Base-by-base conservation (phyloP, 1,284 basidiomycete species). In the Exobasidium cylindrosporum region DNA sequence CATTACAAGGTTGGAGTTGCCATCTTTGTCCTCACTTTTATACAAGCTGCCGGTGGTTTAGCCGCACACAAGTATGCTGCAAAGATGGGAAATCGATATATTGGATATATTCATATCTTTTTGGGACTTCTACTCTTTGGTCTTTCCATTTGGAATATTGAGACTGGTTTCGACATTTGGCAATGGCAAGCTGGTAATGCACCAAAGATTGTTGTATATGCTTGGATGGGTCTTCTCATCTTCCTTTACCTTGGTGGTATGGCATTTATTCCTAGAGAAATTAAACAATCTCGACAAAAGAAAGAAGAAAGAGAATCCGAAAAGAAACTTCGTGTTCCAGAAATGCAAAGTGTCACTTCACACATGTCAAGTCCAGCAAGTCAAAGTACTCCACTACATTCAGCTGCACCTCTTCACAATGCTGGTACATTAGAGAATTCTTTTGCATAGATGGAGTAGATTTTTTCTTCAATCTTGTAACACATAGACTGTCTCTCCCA, bases 11-110 rank as follows among this genome's bases (percentile, higher is more conserved):
- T 84, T 69, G 88, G 88, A 31, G 74, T 86, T 50, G 83, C 82
- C 4, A 78, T 89, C 47, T 84, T 89, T 63, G 82, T 83, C 49
- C 80, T 89, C n/a, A 86, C 87, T 71, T 44, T 86, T 56, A 58
- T 84, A 10, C 88, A 90, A 77, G 81, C 83, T 64, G 67, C 74
- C 1, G 75, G 88, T 6, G 88, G 88, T 3, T 82, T 83, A 2
- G 67, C 86, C 62, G 85, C 87, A 59, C 88, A 89, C 75, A 85
- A 79, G 60, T 66, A 86, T 58, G 86, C 86, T 65, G 68, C 14
- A 35, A 54, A 31, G 32, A 64, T 60, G 17, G 47, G 53, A 17
- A 3, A 52, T 21, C 62, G 64, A 13, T 24, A 28, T 28, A n/a
- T 54, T 21, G 54, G 54, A 43, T 57, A 63, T 28, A 59, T 70